Base-by-base conservation (phyloP, 1,284 basidiomycete genomes). In the Puccinia horiana region DNA sequence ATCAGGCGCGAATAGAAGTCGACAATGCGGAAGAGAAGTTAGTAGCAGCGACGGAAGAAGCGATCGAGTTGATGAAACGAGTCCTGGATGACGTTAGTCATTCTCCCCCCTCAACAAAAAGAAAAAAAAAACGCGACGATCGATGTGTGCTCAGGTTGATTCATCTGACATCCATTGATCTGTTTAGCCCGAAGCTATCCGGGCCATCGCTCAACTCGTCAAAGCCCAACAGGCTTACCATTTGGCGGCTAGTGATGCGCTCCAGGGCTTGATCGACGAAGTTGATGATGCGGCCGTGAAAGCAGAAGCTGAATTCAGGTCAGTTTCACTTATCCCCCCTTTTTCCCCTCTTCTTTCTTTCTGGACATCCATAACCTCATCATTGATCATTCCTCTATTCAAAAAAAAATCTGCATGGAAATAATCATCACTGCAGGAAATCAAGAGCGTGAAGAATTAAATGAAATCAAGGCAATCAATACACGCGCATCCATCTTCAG, bases 171-270 rank as follows among this genome's bases (percentile, higher is more conserved):
- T 47, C 14, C 37, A 6, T n/a, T 42, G 42, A n/a, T 16, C n/a
- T 18, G 2, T 47, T n/a, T 42, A 95, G 94, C 96, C 96, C 69
- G 96, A 98, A 88, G 94, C 96, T 0, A 88, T 98, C 86, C 95
- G 94, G 90, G 94, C 95, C 88, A 88, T 99, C 75, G 94, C 95
- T 83, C 92, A 94, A 86, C 92, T 99, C 80, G 91, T 92, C 86
- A 97, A 97, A 88, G 94, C 97, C 69, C 77, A 79, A n/a, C 63
- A 69, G 26, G 63, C 63, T 18, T 79, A 69, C 70, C 65, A 79
- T 56, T 35, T 70, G 29, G 65, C 63, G 12, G 63, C 77, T 18
- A 58, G 47, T 35, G 77, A 79, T 37, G 44, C 47, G 20, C 49
- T 79, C 1, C 63, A 70, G 26, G 65, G 42, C 32, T 70, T 79